Evolutionary conservation across 2,329 filamentous ascomycete genomes (phyloP).

Genomic region (Colletotrichum sp.): DNA sequence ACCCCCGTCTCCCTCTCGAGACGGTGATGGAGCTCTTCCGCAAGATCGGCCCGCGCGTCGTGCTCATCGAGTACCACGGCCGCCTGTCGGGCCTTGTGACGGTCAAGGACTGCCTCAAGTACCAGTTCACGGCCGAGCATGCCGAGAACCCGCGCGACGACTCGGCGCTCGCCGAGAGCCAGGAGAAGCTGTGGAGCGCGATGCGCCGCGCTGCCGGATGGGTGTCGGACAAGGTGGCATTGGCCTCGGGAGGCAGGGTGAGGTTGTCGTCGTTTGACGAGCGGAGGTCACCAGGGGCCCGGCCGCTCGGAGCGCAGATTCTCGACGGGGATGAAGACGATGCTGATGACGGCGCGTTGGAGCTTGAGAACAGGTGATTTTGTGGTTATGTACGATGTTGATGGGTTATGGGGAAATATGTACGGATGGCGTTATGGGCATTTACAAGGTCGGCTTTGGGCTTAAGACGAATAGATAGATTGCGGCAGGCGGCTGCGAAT

Average conservation of each 20-base stretch:
- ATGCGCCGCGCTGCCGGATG: conserved; percentile 60
- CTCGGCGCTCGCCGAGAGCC: conserved; percentile 56
- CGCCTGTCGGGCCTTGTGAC: conserved; percentile 86
- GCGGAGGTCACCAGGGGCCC: conserved; percentile 40
- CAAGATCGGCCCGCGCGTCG: conserved; percentile 93
- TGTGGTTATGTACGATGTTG: neutral
- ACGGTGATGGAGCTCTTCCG: conserved; percentile 99
- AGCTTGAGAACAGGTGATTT: conserved; percentile 43
- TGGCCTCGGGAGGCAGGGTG: conserved; percentile 62
- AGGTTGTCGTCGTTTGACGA: conserved; percentile 50
- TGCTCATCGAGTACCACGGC: conserved; percentile 90
- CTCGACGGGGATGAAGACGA: conserved; percentile 48
- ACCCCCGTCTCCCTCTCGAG: conserved; percentile 89
- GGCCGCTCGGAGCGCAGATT: conserved; percentile 34
- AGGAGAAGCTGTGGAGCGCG: conserved; percentile 70
- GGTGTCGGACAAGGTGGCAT: conserved; percentile 61
- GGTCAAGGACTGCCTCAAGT: conserved; percentile 95
- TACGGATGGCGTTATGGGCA: neutral
- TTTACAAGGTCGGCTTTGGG: neutral
- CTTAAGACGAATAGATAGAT: neutral
- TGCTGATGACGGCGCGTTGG: conserved; percentile 43
- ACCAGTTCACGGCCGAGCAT: conserved; percentile 95
- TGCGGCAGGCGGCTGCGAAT: neutral
- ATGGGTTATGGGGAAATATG: neutral
- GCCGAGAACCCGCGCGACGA: conserved; percentile 75